Percentiles rank a stretch among this genome's conserved stretches.
Conservation (phyloP, 2,329 filamentous ascomycete genomes). For the Apiospora marii region DNA sequence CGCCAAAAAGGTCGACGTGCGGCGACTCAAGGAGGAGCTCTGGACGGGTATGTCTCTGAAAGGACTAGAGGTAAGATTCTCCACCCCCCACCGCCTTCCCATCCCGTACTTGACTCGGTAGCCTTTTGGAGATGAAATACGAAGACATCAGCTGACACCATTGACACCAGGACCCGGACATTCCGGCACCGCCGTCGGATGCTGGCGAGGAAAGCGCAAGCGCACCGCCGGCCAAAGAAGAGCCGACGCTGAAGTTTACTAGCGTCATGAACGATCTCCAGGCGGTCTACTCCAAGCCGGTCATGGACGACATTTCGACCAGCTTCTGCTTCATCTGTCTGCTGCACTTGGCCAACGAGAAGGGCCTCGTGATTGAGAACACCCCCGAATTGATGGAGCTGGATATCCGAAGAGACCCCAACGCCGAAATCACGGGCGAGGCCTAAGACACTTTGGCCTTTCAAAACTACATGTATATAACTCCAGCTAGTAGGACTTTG, state of each 20-base stretch:
- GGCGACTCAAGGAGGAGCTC: slow-evolving; percentile 73
- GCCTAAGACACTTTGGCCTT: slow-evolving; percentile 6
- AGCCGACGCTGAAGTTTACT: slow-evolving; percentile 80
- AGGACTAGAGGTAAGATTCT: slow-evolving; percentile 54
- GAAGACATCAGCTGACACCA: not conserved
- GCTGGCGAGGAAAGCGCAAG: slow-evolving; percentile 21
- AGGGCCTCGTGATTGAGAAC: slow-evolving; percentile 80
- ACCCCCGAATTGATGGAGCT: slow-evolving; percentile 65
- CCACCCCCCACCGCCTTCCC: not conserved
- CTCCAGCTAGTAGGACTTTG: not conserved
- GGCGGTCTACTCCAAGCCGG: slow-evolving; percentile 82
- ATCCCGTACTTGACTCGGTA: not conserved
- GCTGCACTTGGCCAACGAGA: slow-evolving; percentile 91
- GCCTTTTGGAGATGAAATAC: not conserved
- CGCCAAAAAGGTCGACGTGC: slow-evolving; percentile 75
- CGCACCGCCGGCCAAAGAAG: slow-evolving; percentile 43
- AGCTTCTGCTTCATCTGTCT: slow-evolving; percentile 93
- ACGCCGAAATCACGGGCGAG: slow-evolving; percentile 59
- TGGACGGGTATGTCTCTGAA: slow-evolving; percentile 73
- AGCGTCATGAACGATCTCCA: slow-evolving; percentile 90
- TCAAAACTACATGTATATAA: not conserved
- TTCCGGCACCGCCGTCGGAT: slow-evolving; percentile 38
- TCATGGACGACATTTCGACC: slow-evolving; percentile 94
- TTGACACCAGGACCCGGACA: slow-evolving; percentile 36
- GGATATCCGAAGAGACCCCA: slow-evolving; percentile 68